Evolutionary conservation across 495 filamentous ascomycete species (phyloP), one percentile per base, ranked within the genome.

Genomic region (Sphaerosporella brunnea): DNA sequence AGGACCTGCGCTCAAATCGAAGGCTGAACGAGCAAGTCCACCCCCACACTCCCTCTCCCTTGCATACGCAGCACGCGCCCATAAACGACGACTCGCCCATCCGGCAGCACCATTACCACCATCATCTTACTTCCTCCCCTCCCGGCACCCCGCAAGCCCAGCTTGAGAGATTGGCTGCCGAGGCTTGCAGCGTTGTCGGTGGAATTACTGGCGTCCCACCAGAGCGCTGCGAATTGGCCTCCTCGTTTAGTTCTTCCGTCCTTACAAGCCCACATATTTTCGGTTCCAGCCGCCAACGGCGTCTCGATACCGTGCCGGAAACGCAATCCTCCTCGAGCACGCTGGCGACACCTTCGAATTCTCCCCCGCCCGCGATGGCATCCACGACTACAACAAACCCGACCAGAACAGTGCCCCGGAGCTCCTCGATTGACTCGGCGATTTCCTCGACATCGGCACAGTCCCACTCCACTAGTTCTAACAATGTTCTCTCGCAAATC

Each of bases 371-470:
- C 24, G 19, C 21, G 4, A 44, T 45, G 48, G 26, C 28, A 13
- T 24, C 39, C 7, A n/a, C n/a, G n/a, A 43, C 39, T 4, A 35
- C 18, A 34, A 7, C 43, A 7, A 46, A 35, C n/a, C 18, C 30
- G 11, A 20, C 10, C 28, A 32, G 30, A n/a, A 28, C 23, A 15
- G 35, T 46, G 11, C 8, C 28, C 8, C 34, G 43, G 23, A 36
- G 26, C 1, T 32, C 43, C 15, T 97, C 90, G 28, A 95, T 95
- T 54, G 90, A 96, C 59, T 94, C 90, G 5, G 82, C 85, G 0
- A 82, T 93, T 21, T 96, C 88, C 24, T 38, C 45, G 18, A 23
- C 23, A 25, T 39, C 45, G 30, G 35, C 23, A 21, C 45, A 48
- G 30, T 39, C 43, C 11, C 16, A 15, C 30, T 11, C 30, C 10